Percentiles rank a stretch among this genome's conserved stretches.
Evolutionary conservation across 2,329 filamentous ascomycete genomes (phyloP).

Genomic region (Diaporthe aspalathi): DNA sequence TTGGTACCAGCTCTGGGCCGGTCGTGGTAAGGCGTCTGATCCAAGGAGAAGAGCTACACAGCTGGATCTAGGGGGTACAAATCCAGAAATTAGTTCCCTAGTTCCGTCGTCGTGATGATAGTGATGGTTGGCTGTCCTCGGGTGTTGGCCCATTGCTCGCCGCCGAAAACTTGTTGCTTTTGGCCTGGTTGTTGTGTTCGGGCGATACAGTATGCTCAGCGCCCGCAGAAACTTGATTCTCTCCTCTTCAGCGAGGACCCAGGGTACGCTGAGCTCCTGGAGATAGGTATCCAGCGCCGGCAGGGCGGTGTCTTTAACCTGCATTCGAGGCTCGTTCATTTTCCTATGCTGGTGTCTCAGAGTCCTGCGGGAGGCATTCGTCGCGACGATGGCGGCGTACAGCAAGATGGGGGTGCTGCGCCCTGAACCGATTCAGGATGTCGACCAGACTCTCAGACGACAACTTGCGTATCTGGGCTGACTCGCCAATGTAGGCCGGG

Average conservation of each 20-base stretch:
- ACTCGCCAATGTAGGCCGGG: too few relatives aligned
- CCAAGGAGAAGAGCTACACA: too few relatives aligned
- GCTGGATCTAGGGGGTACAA: too few relatives aligned
- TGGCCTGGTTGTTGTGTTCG: too few relatives aligned
- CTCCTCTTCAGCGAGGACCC: background rate
- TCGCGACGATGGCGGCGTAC: slow-evolving; percentile 6
- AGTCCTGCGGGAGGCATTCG: background rate
- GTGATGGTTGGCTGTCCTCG: background rate
- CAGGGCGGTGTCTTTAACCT: background rate
- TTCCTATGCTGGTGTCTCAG: background rate
- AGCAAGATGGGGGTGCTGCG: slow-evolving; percentile 1
- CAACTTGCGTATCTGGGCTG: background rate
- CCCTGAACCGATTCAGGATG: slow-evolving; percentile 9
- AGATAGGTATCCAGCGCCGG: slow-evolving; percentile 3
- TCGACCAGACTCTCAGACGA: background rate
- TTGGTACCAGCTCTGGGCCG: too few relatives aligned
- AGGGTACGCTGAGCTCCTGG: background rate
- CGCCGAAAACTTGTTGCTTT: too few relatives aligned
- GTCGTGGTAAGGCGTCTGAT: too few relatives aligned
- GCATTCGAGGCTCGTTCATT: background rate
- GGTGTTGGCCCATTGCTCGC: background rate
- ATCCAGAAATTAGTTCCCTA: too few relatives aligned
- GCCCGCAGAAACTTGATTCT: background rate
- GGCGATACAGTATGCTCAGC: background rate
- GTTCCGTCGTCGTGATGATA: too few relatives aligned